phyloP scores from a whole-genome alignment of 179 eudicot genomes.

The Silene coronaria region DNA sequence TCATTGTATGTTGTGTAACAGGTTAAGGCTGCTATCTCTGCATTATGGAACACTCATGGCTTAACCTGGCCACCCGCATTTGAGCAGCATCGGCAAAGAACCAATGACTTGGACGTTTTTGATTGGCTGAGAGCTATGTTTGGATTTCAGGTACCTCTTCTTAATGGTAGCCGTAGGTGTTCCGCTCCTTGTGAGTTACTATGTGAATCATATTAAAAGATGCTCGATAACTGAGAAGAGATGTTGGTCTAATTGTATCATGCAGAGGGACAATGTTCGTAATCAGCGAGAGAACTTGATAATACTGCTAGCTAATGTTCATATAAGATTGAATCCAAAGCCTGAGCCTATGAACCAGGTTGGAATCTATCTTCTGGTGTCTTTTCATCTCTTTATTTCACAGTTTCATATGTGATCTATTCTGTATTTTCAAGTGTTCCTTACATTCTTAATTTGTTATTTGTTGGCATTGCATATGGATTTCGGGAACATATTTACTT shows the following conservation, averaged over 20 bases:
- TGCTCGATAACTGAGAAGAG: slow-evolving; percentile 9
- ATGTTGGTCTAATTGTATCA: slow-evolving; percentile 20
- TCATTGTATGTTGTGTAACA: slow-evolving; percentile 20
- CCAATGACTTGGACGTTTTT: slow-evolving; percentile 79
- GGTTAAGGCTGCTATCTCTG: slow-evolving; percentile 91
- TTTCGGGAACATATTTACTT: neutral
- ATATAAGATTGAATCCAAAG: slow-evolving; percentile 66
- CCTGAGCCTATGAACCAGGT: slow-evolving; percentile 77
- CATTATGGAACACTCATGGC: slow-evolving; percentile 61
- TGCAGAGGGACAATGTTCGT: slow-evolving; percentile 92
- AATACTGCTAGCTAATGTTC: slow-evolving; percentile 75
- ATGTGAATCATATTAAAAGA: neutral
- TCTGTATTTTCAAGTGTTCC: neutral
- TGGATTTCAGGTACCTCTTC: slow-evolving; percentile 80
- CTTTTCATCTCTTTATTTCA: neutral
- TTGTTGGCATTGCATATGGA: no score
- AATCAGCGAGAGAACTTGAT: slow-evolving; percentile 95
- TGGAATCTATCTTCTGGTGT: neutral
- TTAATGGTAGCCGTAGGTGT: slow-evolving; percentile 13
- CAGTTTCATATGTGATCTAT: neutral
- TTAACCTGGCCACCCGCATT: slow-evolving; percentile 74
- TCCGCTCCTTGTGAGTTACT: neutral
- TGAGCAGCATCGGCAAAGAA: slow-evolving; percentile 70
- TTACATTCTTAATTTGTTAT: no score
- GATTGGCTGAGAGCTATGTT: slow-evolving; percentile 99